phyloP scores from a whole-genome alignment of 2,329 filamentous ascomycete species.

The Cucurbitaria berberidis region DNA sequence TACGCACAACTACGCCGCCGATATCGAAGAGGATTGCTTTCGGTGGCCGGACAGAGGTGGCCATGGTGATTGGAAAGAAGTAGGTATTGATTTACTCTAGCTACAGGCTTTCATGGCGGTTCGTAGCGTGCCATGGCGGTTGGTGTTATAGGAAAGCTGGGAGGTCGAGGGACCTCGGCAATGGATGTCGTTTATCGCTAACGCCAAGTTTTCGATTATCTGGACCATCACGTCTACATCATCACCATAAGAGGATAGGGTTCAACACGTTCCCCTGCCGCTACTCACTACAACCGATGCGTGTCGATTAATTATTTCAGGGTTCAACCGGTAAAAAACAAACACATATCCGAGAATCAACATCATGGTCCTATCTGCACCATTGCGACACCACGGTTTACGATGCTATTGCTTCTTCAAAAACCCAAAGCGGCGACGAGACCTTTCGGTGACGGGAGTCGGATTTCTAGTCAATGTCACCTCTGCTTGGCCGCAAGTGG shows the following conservation, averaged over 20 bases:
- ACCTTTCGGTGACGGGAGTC: too few species aligned
- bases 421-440: too few species aligned
- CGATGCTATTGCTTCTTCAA: background rate
- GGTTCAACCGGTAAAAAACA: background rate
- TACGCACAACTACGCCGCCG: conserved; percentile 91
- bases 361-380: background rate
- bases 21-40: conserved; percentile 80
- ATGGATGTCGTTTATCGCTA: conserved; percentile 25
- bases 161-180: conserved; percentile 31
- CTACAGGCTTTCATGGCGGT: conserved; percentile 23
- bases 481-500: too few species aligned
- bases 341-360: background rate
- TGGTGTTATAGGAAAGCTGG: conserved; percentile 12
- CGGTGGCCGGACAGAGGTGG: conserved; percentile 14
- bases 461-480: too few species aligned
- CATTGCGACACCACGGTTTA: background rate
- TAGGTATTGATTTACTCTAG: background rate
- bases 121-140: conserved; percentile 20
- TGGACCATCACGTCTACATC: background rate
- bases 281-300: background rate
- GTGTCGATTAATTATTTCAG: background rate
- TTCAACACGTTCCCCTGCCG: background rate
- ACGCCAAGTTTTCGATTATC: conserved; percentile 5
- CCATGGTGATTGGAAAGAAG: conserved; percentile 11
- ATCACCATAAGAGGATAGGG: background rate